A percentile compares a stretch with the other conserved stretches of the same genome.
Conservation (phyloP, 106 monocot genomes). For the Posidonia australis region DNA sequence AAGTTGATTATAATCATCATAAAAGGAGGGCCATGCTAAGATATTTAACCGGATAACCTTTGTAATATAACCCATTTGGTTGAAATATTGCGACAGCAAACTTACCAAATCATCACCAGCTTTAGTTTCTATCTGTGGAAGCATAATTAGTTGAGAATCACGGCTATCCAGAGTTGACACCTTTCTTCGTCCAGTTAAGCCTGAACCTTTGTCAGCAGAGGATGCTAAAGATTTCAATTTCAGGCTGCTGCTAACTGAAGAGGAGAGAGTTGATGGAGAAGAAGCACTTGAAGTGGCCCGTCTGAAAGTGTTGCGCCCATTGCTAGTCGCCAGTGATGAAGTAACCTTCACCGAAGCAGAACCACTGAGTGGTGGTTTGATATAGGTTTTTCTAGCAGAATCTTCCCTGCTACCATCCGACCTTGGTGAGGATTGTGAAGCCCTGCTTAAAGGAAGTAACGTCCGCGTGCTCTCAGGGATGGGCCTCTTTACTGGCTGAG, state of each 20-base stretch:
- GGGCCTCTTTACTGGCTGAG: constrained; percentile 26
- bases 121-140: constrained; percentile 81
- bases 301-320: constrained; percentile 26
- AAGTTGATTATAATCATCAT: too few relatives aligned
- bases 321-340: constrained; percentile 25
- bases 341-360: constrained; percentile 32
- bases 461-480: constrained; percentile 21
- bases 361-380: constrained; percentile 20
- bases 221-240: constrained; percentile 32
- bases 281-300: constrained; percentile 25
- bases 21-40: not conserved
- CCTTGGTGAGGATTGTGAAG: constrained; percentile 13
- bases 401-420: constrained; percentile 20
- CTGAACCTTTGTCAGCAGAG: constrained; percentile 38
- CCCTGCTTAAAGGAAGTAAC: constrained; percentile 30
- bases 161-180: constrained; percentile 37
- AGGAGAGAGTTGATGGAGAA: constrained; percentile 35
- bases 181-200: constrained; percentile 37
- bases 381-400: constrained; percentile 20
- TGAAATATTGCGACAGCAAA: constrained; percentile 3
- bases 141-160: constrained; percentile 70
- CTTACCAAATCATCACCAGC: constrained; percentile 74
- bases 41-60: not conserved
- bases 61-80: not conserved
- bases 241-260: constrained; percentile 28